Evolutionary conservation across 306 rosid species (phyloP), one percentile per base, ranked within the genome.

Genomic region (Prosopis cineraria): DNA sequence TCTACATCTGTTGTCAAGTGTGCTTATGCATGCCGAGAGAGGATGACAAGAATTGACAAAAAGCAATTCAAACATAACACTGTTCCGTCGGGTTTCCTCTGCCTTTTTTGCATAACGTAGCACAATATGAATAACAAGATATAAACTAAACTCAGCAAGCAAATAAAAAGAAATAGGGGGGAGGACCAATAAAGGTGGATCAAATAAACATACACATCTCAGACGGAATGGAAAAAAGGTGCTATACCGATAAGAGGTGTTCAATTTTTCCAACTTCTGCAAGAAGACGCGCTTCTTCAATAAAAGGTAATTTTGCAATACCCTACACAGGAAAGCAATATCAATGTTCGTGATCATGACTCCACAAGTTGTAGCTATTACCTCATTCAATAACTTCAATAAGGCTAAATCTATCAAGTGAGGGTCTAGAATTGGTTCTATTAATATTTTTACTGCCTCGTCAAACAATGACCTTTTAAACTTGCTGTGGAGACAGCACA

Each of bases 271-370:
- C 55, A 70, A 96, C 99, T 89, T 93, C 98, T 0, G 89, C 62
- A 72, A 96, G 98, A 85, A 96, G 98, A 29, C 99, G 94, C 41
- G 10, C 74, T 89, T 96, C 99, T 63, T 96, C 99, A 88, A 96
- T 96, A 74, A 96, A 96, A 62, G 98, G 99, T 85, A 96, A 78
- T 85, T 96, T 96, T 16, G 98, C 99, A 84, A 96, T 85, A 71
- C 99, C 99, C 99, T 96, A 66, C 63, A 79, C 36, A 86, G 48
- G 60, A 73, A 73, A 81, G 70, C 11, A 52, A 22, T n/a, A 52
- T 27, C 74, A 13, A 63, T 25, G 79, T 80, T 63, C 77, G 69
- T 7, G 10, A 77, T 63, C 77, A 73, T 7, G 10, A 77, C n/a
- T 39, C 82, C 31, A 45, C 68, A 30, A 31, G 14, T 73, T 29